Evolutionary conservation across 2,329 filamentous ascomycete genomes (phyloP).

Genomic region (Fusarium miscanthi): DNA sequence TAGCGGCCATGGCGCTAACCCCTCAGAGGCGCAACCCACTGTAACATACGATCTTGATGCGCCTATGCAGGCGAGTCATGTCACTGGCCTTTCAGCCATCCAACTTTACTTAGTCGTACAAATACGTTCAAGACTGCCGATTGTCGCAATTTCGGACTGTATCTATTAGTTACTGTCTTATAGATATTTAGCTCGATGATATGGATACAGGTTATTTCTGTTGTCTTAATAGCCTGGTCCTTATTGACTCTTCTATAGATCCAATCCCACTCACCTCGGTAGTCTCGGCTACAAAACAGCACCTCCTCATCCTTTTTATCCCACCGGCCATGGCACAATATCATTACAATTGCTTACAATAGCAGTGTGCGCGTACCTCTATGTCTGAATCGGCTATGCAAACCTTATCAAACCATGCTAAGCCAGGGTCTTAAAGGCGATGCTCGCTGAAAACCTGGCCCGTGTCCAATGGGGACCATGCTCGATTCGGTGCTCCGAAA

Average conservation of each 20-base stretch:
- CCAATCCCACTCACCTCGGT: conserved; percentile 1
- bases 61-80: not conserved
- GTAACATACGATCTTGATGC: not conserved
- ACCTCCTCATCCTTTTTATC: conserved; percentile 8
- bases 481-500: not conserved
- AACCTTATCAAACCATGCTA: not conserved
- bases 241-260: not conserved
- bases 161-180: rapidly evolving
- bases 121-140: not conserved
- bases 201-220: not conserved
- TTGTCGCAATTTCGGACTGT: not conserved
- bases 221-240: not conserved
- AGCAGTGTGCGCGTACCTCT: not conserved
- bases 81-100: not conserved
- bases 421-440: not conserved
- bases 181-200: not conserved
- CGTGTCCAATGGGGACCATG: not conserved
- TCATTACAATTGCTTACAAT: conserved; percentile 8
- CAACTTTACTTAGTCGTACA: not conserved
- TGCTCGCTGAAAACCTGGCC: not conserved
- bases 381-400: not conserved
- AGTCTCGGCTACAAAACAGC: not conserved
- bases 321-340: not conserved
- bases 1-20: not conserved
- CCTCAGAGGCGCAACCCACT: not conserved